Conservation (phyloP, 169 alveolate species). For the Amoebophrya sp. region DNA sequence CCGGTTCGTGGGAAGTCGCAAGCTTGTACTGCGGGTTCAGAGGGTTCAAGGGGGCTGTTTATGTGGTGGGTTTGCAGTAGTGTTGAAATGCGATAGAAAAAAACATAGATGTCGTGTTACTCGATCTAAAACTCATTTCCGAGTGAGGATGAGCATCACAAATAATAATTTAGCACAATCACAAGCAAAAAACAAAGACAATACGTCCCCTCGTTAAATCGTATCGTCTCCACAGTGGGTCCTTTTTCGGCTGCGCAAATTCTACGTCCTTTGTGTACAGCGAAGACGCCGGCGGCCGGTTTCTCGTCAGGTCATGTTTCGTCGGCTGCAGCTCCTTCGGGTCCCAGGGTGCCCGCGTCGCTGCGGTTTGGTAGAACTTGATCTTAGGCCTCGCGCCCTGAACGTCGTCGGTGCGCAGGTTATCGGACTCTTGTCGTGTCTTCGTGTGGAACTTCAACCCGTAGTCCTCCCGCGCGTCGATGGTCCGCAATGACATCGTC, state of each 20-base stretch:
- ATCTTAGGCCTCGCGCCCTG: not conserved
- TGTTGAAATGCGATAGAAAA: no score
- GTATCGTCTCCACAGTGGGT: not conserved
- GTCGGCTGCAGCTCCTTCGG: not conserved
- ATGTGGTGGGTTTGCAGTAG: not conserved
- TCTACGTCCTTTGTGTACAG: not conserved
- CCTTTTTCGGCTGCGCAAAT: not conserved
- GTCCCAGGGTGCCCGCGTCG: not conserved
- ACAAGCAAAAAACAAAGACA: no score
- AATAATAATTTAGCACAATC: no score
- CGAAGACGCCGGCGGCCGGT: not conserved
- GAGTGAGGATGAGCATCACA: no score
- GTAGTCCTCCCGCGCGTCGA: not conserved
- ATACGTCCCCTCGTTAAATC: not conserved
- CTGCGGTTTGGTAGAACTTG: not conserved
- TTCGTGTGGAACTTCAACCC: not conserved
- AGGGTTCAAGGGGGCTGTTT: not conserved
- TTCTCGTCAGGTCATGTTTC: not conserved
- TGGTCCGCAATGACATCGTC: conserved; percentile 19
- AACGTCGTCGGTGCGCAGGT: not conserved
- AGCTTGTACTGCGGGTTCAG: not conserved
- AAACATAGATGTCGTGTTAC: no score
- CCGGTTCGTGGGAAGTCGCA: not conserved
- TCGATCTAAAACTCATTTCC: no score
- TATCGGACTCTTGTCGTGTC: not conserved